Evolutionary conservation across 169 alveolate species (phyloP).

Genomic region (Perkinsus marinus): DNA sequence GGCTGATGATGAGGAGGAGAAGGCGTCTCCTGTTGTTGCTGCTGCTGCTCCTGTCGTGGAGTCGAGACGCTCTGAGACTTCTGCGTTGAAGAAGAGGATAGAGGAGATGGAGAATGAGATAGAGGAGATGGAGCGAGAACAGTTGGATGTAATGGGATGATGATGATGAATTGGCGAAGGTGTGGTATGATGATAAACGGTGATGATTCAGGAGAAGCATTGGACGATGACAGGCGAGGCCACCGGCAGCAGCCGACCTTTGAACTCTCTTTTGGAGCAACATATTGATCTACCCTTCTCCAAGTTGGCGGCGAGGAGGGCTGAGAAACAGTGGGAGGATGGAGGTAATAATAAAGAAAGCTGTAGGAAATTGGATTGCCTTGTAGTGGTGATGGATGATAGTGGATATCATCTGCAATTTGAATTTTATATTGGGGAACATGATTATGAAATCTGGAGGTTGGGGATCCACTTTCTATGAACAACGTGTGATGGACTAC

Average conservation of each 20-base stretch:
- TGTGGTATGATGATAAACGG: no score
- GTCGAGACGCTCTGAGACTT: neutral
- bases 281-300: conserved; percentile 6
- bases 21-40: neutral
- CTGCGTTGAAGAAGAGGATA: neutral
- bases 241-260: neutral
- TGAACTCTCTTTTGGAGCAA: conserved; percentile 8
- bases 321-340: neutral
- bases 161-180: neutral
- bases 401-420: no score
- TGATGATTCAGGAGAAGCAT: conserved; percentile 1
- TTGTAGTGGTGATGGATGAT: no score
- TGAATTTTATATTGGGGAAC: no score
- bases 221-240: conserved; percentile 13
- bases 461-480: no score
- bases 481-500: no score
- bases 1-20: neutral
- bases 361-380: no score
- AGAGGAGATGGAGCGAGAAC: neutral
- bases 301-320: neutral
- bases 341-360: neutral
- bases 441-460: no score
- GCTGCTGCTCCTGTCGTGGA: neutral
- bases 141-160: neutral
- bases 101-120: neutral